Conservation (phyloP, 495 filamentous ascomycete genomes). For the Achaetomiella virescens region DNA sequence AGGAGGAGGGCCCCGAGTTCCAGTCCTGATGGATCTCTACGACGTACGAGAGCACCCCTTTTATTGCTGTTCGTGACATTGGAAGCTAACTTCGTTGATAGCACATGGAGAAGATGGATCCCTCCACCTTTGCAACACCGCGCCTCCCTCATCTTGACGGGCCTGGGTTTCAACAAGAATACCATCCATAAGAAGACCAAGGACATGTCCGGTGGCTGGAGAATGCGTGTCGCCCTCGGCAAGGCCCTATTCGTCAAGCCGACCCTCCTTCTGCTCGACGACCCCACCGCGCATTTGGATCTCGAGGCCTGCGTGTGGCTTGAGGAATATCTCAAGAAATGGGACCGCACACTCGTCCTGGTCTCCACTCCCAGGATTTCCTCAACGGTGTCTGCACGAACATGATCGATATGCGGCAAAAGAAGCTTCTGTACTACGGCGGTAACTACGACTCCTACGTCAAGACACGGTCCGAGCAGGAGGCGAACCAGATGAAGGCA, state of each 20-base stretch:
- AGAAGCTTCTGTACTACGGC: constrained; percentile 93
- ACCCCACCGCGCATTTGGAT: constrained; percentile 98
- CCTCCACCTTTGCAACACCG: constrained; percentile 98
- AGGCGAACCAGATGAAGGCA: constrained; percentile 96
- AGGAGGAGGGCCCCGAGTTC: constrained; percentile 87
- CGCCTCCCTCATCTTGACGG: constrained; percentile 92
- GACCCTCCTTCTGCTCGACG: constrained; percentile 89
- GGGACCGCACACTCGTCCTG: constrained; percentile 94
- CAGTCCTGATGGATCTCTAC: constrained; percentile 89
- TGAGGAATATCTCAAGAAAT: constrained; percentile 99
- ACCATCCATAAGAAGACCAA: constrained; percentile 99
- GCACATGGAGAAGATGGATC: constrained; percentile 99
- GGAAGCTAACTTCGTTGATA: constrained; percentile 33
- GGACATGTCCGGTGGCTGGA: constrained; percentile 99
- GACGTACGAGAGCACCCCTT: constrained; percentile 56
- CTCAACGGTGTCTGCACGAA: constrained; percentile 97
- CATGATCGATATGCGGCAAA: constrained; percentile 96
- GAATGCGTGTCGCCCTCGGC: constrained; percentile 96
- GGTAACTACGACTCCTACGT: constrained; percentile 99
- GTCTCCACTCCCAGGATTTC: constrained; percentile 99
- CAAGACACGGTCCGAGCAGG: constrained; percentile 91
- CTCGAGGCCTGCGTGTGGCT: constrained; percentile 99
- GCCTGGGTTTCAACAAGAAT: constrained; percentile 96
- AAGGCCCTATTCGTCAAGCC: constrained; percentile 99
- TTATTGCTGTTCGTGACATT: not conserved